Conservation (phyloP, 441 rosid species). For the Bruguiera hainesii region DNA sequence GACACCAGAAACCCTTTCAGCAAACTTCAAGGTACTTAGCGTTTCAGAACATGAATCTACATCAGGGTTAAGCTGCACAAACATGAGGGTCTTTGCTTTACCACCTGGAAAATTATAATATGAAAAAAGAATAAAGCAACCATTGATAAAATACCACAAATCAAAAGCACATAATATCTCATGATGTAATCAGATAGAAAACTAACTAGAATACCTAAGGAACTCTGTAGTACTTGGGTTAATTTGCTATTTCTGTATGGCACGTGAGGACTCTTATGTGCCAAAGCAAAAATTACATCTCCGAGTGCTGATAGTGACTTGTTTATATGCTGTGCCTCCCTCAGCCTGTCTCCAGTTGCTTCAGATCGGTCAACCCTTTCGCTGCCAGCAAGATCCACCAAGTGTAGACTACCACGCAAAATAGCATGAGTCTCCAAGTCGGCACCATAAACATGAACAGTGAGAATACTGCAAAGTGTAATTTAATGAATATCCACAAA, state of each 20-base stretch:
- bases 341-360: conserved; percentile 35
- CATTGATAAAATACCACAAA: neutral
- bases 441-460: conserved; percentile 33
- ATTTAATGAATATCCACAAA: conserved; percentile 4
- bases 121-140: neutral
- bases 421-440: conserved; percentile 29
- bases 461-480: conserved; percentile 29
- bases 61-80: conserved; percentile 43
- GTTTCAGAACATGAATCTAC: conserved; percentile 35
- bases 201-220: conserved; percentile 24
- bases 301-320: conserved; percentile 37
- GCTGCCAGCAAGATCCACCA: conserved; percentile 38
- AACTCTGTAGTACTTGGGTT: conserved; percentile 38
- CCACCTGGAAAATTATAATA: conserved; percentile 24
- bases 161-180: neutral
- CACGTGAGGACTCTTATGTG: conserved; percentile 35
- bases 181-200: neutral
- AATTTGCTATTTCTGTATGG: conserved; percentile 42
- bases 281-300: conserved; percentile 36
- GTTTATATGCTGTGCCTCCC: conserved; percentile 40
- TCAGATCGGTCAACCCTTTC: conserved; percentile 39
- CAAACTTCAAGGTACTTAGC: conserved; percentile 36
- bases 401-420: conserved; percentile 32
- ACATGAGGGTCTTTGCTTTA: conserved; percentile 42
- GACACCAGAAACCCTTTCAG: conserved; percentile 40